Percentiles rank a stretch among this genome's conserved stretches.
Conservation (phyloP, 495 filamentous ascomycete species). For the Cenococcum geophilum region DNA sequence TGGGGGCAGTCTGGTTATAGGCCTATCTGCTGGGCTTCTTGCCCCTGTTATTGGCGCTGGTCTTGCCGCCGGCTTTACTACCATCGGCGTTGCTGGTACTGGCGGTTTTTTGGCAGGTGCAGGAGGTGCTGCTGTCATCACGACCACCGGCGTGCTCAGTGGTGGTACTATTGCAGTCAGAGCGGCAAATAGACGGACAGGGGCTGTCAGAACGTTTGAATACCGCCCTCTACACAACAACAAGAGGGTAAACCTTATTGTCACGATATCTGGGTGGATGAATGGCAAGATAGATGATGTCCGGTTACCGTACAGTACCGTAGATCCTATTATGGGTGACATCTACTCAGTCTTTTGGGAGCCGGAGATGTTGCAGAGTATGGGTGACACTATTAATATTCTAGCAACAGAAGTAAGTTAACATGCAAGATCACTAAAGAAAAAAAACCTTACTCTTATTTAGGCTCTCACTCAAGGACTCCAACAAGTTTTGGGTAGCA, state of each 20-base stretch:
- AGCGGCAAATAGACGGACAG: constrained; percentile 79
- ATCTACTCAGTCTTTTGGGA: constrained; percentile 98
- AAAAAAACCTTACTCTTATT: neutral
- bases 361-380: constrained; percentile 93
- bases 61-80: constrained; percentile 89
- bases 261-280: constrained; percentile 97
- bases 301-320: constrained; percentile 86
- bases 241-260: constrained; percentile 91
- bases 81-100: constrained; percentile 88
- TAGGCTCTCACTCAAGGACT: constrained; percentile 92
- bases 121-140: constrained; percentile 90
- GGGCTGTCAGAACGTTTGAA: constrained; percentile 91
- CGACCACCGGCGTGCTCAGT: constrained; percentile 77
- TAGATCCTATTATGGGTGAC: constrained; percentile 97
- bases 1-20: constrained; percentile 91
- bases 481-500: constrained; percentile 90
- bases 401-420: constrained; percentile 83
- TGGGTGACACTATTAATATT: constrained; percentile 98
- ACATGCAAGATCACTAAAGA: neutral
- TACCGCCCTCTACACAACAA: constrained; percentile 96
- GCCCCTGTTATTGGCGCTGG: constrained; percentile 94
- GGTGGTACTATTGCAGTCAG: constrained; percentile 78
- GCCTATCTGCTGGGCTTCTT: constrained; percentile 83
- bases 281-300: constrained; percentile 96
- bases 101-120: constrained; percentile 83